These are phyloP conservation scores for Stachybotrys chlorohalonatus DNA, from an alignment of 2,329 filamentous ascomycete species.

Conservation along the genomic window DNA sequence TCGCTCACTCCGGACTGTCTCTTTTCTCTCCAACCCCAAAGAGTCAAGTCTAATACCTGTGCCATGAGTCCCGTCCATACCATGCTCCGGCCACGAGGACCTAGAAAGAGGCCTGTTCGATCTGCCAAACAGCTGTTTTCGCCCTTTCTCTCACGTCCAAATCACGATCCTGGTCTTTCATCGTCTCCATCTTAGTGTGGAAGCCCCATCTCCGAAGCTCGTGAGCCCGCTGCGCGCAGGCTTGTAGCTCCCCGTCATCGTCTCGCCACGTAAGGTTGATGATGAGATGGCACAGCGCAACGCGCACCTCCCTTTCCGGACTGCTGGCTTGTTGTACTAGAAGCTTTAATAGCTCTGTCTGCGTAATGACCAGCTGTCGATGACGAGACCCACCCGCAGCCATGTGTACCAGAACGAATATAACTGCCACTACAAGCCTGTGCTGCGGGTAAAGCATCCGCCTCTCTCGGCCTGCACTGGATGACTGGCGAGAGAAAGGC, in stretches of 20 bases:
- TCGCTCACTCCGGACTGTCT: too few species aligned
- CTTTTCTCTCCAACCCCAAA: too few species aligned
- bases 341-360: constrained; percentile 65
- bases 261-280: constrained; percentile 82
- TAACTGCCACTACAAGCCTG: constrained; percentile 68
- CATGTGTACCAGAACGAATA: constrained; percentile 80
- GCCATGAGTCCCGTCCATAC: too few species aligned
- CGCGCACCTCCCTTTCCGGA: constrained; percentile 63
- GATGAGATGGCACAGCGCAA: constrained; percentile 72
- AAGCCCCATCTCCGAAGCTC: constrained; percentile 68
- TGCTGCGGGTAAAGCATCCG: constrained; percentile 47
- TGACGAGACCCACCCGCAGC: constrained; percentile 74
- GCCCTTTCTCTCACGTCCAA: constrained; percentile 77
- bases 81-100: not conserved
- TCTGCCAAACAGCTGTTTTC: constrained; percentile 68
- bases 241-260: constrained; percentile 55
- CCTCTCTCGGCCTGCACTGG: constrained; percentile 26
- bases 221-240: constrained; percentile 55
- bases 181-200: constrained; percentile 51
- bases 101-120: constrained; percentile 37
- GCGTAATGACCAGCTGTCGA: constrained; percentile 66
- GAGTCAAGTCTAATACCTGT: too few species aligned
- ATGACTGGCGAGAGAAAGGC: constrained; percentile 36
- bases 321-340: constrained; percentile 67
- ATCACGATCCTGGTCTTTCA: constrained; percentile 60